Conservation (phyloP, 495 filamentous ascomycete species). For the Penicillium bovifimosum region DNA sequence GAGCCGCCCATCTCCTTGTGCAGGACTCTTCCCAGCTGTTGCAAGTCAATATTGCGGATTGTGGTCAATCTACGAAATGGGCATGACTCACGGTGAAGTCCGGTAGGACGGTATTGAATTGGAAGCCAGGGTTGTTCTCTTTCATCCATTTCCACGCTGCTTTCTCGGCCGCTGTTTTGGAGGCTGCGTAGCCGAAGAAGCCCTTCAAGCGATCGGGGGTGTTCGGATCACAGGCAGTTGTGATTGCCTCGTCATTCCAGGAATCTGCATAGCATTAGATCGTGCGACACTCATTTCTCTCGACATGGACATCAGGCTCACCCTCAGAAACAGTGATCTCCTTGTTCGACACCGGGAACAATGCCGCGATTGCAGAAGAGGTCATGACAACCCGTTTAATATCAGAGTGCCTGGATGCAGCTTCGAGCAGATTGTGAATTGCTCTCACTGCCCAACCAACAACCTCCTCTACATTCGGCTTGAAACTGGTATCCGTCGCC, state of each 20-base stretch:
- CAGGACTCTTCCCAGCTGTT: constrained; percentile 1
- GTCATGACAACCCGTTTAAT: constrained; percentile 4
- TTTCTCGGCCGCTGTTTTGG: constrained; percentile 51
- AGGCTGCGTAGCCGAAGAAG: constrained; percentile 48
- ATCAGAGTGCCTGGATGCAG: not conserved
- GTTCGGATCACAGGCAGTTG: constrained; percentile 35
- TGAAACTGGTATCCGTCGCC: constrained; percentile 18
- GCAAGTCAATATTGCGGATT: not conserved
- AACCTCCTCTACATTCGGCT: constrained; percentile 37
- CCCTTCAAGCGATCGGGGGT: constrained; percentile 3
- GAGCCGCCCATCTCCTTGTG: constrained; percentile 1
- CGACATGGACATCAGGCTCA: not conserved
- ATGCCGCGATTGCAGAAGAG: not conserved
- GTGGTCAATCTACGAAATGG: not conserved
- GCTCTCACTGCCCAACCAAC: constrained; percentile 24
- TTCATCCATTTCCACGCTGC: constrained; percentile 49
- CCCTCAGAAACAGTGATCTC: constrained; percentile 2
- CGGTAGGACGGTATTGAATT: constrained; percentile 50
- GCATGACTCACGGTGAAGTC: constrained; percentile 27
- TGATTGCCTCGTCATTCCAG: constrained; percentile 47
- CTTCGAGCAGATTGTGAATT: constrained; percentile 1
- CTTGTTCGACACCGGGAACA: constrained; percentile 1
- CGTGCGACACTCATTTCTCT: not conserved
- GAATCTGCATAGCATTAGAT: constrained; percentile 9
- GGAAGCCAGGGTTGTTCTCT: constrained; percentile 43